phyloP scores from a whole-genome alignment of 2,329 filamentous ascomycete genomes.

The Epicoccum nigrum region DNA sequence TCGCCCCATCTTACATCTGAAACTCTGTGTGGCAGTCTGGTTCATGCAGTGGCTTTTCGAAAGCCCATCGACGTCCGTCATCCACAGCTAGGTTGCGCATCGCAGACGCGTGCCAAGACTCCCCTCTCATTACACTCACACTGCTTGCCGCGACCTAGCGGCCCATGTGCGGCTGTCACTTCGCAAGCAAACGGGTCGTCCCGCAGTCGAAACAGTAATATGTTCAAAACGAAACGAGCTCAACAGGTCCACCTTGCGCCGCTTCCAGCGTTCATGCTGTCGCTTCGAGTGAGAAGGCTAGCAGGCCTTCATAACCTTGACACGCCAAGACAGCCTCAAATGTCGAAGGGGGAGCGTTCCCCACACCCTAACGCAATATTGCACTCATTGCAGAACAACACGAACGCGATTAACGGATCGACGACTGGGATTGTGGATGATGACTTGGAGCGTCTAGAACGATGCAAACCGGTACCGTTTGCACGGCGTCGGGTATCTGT shows the following conservation, averaged over 20 bases:
- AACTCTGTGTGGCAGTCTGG: constrained; percentile 4
- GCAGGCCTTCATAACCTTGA: constrained; percentile 8
- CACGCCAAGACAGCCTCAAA: constrained; percentile 6
- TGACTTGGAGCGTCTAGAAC: constrained; percentile 1
- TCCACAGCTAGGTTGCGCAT: constrained; percentile 12
- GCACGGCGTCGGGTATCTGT: neutral
- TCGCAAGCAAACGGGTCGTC: constrained; percentile 20
- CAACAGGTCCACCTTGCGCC: constrained; percentile 11
- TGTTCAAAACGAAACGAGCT: constrained; percentile 26
- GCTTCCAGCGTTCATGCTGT: constrained; percentile 8
- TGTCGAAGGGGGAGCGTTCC: constrained; percentile 1
- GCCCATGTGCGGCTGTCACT: constrained; percentile 9
- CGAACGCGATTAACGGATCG: constrained; percentile 11
- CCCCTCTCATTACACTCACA: constrained; percentile 28
- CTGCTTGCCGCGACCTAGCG: no score
- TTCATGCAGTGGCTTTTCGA: constrained; percentile 7
- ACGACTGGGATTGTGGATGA: neutral
- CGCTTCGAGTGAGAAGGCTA: neutral
- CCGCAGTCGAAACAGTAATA: constrained; percentile 24
- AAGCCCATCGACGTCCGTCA: neutral
- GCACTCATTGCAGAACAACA: constrained; percentile 2
- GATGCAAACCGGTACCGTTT: neutral
- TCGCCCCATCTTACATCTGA: constrained; percentile 3
- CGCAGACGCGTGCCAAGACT: constrained; percentile 20
- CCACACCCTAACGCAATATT: neutral